These are phyloP conservation scores for Plectranthus barbatus DNA, from an alignment of 257 asterid species.

Conservation along the genomic window DNA sequence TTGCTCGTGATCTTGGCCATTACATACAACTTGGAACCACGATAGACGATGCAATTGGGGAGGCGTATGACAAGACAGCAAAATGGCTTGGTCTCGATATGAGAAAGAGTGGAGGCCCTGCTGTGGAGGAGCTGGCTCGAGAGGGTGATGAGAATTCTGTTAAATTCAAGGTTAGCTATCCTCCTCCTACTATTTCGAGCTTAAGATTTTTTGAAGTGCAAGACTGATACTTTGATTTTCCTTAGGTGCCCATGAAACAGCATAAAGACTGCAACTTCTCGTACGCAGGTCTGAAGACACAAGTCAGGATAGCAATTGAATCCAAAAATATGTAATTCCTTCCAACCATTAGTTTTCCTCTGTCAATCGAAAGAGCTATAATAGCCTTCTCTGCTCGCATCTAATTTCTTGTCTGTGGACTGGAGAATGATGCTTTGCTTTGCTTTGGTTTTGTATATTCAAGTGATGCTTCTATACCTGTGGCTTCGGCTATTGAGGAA, in stretches of 20 bases:
- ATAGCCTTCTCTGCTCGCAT: too few species aligned
- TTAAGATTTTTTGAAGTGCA: not conserved
- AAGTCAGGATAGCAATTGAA: slow-evolving; percentile 93
- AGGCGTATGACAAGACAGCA: slow-evolving; percentile 96
- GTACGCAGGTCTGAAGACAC: slow-evolving; percentile 96
- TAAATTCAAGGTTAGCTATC: slow-evolving; percentile 52
- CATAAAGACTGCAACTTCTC: slow-evolving; percentile 96
- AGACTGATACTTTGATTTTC: slow-evolving; percentile 21
- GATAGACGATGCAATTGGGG: slow-evolving; percentile 95
- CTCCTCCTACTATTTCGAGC: slow-evolving; percentile 1
- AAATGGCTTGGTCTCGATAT: slow-evolving; percentile 99
- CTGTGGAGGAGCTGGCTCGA: slow-evolving; percentile 86
- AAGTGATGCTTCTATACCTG: slow-evolving; percentile 66
- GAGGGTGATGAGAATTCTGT: slow-evolving; percentile 75
- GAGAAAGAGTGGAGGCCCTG: slow-evolving; percentile 99
- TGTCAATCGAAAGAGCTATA: too few species aligned
- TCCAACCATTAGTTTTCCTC: not conserved
- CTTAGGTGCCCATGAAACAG: slow-evolving; percentile 96
- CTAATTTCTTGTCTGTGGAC: too few species aligned
- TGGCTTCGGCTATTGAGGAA: slow-evolving; percentile 58
- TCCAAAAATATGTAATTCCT: slow-evolving; percentile 63
- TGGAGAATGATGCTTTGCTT: too few species aligned
- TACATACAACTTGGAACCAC: slow-evolving; percentile 94
- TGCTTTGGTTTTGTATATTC: too few species aligned
- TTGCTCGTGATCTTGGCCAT: slow-evolving; percentile 90